Evolutionary conservation across 768 basidiomycete species (phyloP), one percentile per base, ranked within the genome.

Genomic region (Chalciporus piperatus): DNA sequence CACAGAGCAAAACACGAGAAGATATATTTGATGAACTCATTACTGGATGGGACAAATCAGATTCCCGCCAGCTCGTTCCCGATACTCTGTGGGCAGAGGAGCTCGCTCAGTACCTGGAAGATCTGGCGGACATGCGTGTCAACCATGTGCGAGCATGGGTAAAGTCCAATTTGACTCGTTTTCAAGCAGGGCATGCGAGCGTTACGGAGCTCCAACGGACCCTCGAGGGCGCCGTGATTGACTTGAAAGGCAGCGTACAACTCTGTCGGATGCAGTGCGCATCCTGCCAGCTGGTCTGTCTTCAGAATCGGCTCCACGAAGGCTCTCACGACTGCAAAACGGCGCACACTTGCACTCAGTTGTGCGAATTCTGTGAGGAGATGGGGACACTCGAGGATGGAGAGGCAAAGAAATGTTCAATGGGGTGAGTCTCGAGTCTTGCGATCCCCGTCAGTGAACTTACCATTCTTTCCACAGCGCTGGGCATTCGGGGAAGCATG

Each of bases 401-500:
- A 1, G 57, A 54, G 35, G 58, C 54, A 11, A 70, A 69, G 54
- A 33, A 45, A 16, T 84, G 82, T 54, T 66, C 75, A 10, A 71
- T 76, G 55, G 67, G 64, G 81, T 83, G 58, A 57, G 81, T 69
- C 4, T 27, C 4, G 22, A 22, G 22, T 10, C 19, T 22, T 28
- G 13, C 10, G 9, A 37, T 13, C n/a, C 30, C 40, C 39, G 10
- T 30, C 10, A 3, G 8, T 13, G 17, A 17, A 20, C 14, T 48
- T 4, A 48, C 16, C 23, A 27, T 42, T 32, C 17, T 27, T 12
- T 45, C 25, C 11, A 3, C 42, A 83, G 82, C 3, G 83, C 82
- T 42, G 82, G 83, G 1, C 83, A 84, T 59, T 59, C 73, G 32
- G 80, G 78, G 16, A 68, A 68, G 11, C 82, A 84, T 52, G 67